Percentiles rank a stretch among this genome's conserved stretches.
These are phyloP conservation scores for Buddleja alternifolia DNA, from an alignment of 257 asterid species.

Conservation along the genomic window DNA sequence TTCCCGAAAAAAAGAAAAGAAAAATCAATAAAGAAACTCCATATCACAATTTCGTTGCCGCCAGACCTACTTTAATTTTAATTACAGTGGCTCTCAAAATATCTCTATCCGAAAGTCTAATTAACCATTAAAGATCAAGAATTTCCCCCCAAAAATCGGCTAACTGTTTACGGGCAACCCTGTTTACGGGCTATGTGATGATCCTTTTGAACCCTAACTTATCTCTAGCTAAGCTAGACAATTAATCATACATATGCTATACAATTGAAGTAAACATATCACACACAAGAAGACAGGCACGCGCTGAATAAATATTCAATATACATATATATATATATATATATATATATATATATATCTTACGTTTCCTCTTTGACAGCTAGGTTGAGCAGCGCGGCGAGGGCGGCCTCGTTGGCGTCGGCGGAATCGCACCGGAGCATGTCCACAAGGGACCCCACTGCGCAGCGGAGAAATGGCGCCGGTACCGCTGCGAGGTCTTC, in stretches of 20 bases:
- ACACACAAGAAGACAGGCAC: not conserved
- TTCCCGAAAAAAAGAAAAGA: slow-evolving; percentile 22
- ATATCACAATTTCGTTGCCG: slow-evolving; percentile 1
- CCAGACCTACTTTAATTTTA: slow-evolving; percentile 16
- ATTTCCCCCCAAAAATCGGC: too few species aligned
- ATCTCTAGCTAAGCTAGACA: too few species aligned
- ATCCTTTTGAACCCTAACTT: too few species aligned
- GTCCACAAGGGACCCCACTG: slow-evolving; percentile 63
- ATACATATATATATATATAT: too few species aligned
- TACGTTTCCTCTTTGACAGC: slow-evolving; percentile 86
- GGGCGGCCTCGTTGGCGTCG: slow-evolving; percentile 70
- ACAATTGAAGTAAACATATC: not conserved
- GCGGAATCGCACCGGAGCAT: slow-evolving; percentile 60
- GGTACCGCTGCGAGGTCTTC: slow-evolving; percentile 80
- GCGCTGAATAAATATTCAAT: not conserved
- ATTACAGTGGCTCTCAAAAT: too few species aligned
- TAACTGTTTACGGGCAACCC: too few species aligned
- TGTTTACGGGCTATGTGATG: too few species aligned
- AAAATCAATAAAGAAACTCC: not conserved
- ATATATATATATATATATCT: too few species aligned
- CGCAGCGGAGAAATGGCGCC: slow-evolving; percentile 76
- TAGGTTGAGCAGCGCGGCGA: slow-evolving; percentile 81
- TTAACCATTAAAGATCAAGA: too few species aligned
- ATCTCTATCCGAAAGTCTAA: too few species aligned
- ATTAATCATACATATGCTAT: too few species aligned